These are phyloP conservation scores for Fusarium sp. DNA, from an alignment of 2,329 filamentous ascomycete genomes.

Conservation along the genomic window DNA sequence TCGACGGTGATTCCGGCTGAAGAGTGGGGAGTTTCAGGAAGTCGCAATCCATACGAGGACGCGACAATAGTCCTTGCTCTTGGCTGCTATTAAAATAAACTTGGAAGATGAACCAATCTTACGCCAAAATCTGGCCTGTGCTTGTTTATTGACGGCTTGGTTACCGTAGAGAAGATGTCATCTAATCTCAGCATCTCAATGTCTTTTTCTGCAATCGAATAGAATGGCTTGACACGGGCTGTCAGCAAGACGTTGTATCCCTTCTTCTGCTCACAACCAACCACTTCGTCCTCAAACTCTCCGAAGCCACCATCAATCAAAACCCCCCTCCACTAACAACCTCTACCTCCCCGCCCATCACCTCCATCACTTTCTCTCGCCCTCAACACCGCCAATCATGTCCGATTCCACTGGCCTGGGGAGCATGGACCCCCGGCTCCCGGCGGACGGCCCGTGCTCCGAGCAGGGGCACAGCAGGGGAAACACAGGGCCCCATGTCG, in stretches of 20 bases:
- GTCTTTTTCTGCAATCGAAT: constrained; percentile 10
- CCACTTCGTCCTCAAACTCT: constrained; percentile 13
- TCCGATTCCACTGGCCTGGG: constrained; percentile 47
- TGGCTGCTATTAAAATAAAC: constrained; percentile 10
- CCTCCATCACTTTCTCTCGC: constrained; percentile 25
- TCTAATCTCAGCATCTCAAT: constrained; percentile 10
- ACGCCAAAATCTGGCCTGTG: constrained; percentile 37
- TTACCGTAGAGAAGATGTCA: constrained; percentile 26
- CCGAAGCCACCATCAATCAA: constrained; percentile 1
- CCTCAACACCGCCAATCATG: constrained; percentile 44
- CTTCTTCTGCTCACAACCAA: constrained; percentile 11
- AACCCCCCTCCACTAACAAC: constrained; percentile 23
- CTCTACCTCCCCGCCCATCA: constrained; percentile 24
- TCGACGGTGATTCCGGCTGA: constrained; percentile 26
- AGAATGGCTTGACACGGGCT: background rate
- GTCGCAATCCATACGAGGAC: background rate
- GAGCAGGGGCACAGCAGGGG: constrained; percentile 28
- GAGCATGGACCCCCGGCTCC: constrained; percentile 48
- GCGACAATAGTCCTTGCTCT: constrained; percentile 4
- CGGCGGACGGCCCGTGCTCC: constrained; percentile 44
- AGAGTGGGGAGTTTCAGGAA: constrained; percentile 31
- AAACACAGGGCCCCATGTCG: constrained; percentile 34
- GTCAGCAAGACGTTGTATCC: background rate
- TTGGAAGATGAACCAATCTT: constrained; percentile 2
- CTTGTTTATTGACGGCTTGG: constrained; percentile 29